phyloP scores from a whole-genome alignment of 345 rosid species.

The Brassica cretica region DNA sequence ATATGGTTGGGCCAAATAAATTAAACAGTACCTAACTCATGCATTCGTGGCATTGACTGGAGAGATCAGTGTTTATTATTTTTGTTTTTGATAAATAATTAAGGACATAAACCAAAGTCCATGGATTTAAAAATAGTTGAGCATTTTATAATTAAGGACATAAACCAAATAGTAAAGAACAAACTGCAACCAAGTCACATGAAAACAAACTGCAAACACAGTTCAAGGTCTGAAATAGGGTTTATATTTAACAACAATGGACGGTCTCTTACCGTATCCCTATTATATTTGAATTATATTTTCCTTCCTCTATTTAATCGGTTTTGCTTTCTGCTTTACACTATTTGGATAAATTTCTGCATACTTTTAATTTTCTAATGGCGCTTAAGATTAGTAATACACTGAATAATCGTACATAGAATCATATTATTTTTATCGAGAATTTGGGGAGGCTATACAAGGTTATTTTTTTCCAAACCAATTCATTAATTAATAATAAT shows the following conservation, averaged over 20 bases:
- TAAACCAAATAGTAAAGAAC: not conserved
- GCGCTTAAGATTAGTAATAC: not conserved
- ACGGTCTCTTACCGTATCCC: not conserved
- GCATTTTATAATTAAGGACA: not conserved
- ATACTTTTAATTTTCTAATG: not conserved
- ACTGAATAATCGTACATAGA: too few species aligned
- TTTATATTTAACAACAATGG: not conserved
- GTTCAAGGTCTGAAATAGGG: not conserved
- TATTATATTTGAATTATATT: not conserved
- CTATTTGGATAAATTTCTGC: not conserved
- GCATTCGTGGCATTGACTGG: conserved; percentile 23
- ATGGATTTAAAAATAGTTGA: not conserved
- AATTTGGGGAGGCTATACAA: not conserved
- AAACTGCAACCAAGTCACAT: not conserved
- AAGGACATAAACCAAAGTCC: not conserved
- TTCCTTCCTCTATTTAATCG: not conserved
- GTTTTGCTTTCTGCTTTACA: not conserved
- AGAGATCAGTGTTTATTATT: conserved; percentile 3
- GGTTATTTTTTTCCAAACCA: not conserved
- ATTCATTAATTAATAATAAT: too few species aligned
- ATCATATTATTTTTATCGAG: not conserved
- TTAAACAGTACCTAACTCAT: conserved; percentile 29
- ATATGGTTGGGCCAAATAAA: conserved; percentile 37
- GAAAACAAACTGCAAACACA: not conserved
- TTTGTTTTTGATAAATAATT: not conserved